Percentiles rank a stretch among this genome's conserved stretches.
phyloP scores from a whole-genome alignment of 148 eudicot genomes.

The Chenopodium berlandieri region DNA sequence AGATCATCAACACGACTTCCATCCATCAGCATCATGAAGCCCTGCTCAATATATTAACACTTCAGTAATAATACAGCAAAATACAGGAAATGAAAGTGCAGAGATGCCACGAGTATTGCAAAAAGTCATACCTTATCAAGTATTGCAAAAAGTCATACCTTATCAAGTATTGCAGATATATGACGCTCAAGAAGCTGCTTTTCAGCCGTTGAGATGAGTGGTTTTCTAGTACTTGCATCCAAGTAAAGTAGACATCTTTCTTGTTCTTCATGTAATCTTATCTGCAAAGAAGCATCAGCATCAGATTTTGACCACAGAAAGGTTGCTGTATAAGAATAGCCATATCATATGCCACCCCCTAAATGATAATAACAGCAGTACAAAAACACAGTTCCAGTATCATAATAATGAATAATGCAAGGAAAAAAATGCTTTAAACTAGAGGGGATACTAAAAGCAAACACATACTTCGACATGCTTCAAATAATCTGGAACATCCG shows the following conservation, averaged over 20 bases:
- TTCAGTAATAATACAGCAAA: slow-evolving; percentile 5
- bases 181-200: slow-evolving; percentile 89
- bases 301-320: slow-evolving; percentile 17
- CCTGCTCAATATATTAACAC: slow-evolving; percentile 41
- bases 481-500: slow-evolving; percentile 89
- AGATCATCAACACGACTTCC: slow-evolving; percentile 86
- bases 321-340: neutral
- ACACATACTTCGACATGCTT: slow-evolving; percentile 86
- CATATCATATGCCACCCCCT: neutral
- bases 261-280: slow-evolving; percentile 88
- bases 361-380: neutral
- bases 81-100: neutral
- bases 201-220: slow-evolving; percentile 81
- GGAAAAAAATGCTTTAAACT: neutral
- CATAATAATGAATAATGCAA: neutral
- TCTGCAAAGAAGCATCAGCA: slow-evolving; percentile 44
- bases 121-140: slow-evolving; percentile 14
- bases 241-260: slow-evolving; percentile 85
- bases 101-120: neutral
- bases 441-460: slow-evolving; percentile 10
- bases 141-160: slow-evolving; percentile 35
- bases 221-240: slow-evolving; percentile 85
- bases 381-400: neutral
- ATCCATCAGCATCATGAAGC: slow-evolving; percentile 83
- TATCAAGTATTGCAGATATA: slow-evolving; percentile 83